These are phyloP conservation scores for Ascochyta koolunga DNA, from an alignment of 2,329 filamentous ascomycete species.

Conservation along the genomic window DNA sequence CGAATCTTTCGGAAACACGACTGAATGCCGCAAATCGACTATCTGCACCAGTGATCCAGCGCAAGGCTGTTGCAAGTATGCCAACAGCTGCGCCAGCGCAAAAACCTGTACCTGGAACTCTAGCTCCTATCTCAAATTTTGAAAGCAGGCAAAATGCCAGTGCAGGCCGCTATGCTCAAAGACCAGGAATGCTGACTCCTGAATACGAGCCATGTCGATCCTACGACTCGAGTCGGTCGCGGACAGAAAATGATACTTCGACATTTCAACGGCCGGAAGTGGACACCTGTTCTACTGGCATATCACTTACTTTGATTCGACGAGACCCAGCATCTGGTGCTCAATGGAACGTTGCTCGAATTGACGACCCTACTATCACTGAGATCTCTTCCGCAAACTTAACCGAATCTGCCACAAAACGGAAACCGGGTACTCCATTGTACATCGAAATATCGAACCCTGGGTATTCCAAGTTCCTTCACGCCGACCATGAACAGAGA, in stretches of 20 bases:
- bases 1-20: slow-evolving; percentile 17
- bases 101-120: slow-evolving; percentile 38
- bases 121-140: slow-evolving; percentile 33
- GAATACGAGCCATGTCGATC: slow-evolving; percentile 33
- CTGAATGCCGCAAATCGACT: slow-evolving; percentile 15
- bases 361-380: slow-evolving; percentile 53
- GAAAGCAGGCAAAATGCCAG: slow-evolving; percentile 38
- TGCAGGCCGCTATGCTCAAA: slow-evolving; percentile 28
- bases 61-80: slow-evolving; percentile 36
- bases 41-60: slow-evolving; percentile 31
- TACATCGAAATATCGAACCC: slow-evolving; percentile 64
- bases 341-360: slow-evolving; percentile 60
- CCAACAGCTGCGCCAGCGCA: slow-evolving; percentile 22
- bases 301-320: slow-evolving; percentile 56
- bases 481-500: slow-evolving; percentile 27
- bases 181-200: slow-evolving; percentile 22
- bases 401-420: slow-evolving; percentile 35
- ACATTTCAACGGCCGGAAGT: slow-evolving; percentile 27
- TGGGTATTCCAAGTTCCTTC: slow-evolving; percentile 64
- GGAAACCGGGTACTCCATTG: slow-evolving; percentile 51
- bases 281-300: slow-evolving; percentile 20
- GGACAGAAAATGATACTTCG: slow-evolving; percentile 31
- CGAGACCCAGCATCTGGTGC: slow-evolving; percentile 56
- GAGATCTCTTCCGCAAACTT: slow-evolving; percentile 53
- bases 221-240: slow-evolving; percentile 28